Conservation (phyloP, 1,284 basidiomycete genomes). For the Fomes fomentarius region DNA sequence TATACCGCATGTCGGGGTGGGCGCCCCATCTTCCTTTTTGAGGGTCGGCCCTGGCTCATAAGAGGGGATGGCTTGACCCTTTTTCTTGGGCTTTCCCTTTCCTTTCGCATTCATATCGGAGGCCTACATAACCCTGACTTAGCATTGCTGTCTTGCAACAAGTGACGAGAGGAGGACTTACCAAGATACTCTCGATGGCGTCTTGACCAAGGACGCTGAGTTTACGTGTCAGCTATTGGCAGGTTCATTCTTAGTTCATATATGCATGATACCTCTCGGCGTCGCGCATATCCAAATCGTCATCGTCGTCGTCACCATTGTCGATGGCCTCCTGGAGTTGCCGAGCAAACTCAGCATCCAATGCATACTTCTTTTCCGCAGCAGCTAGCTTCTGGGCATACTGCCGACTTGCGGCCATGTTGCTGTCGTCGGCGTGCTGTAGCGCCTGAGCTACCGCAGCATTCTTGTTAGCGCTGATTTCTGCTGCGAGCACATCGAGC, state of each 20-base stretch:
- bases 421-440: conserved; percentile 34
- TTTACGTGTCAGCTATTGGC: neutral
- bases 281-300: conserved; percentile 25
- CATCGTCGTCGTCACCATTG: conserved; percentile 30
- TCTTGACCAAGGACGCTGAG: conserved; percentile 34
- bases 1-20: conserved; percentile 37
- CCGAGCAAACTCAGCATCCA: conserved; percentile 43
- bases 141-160: no score
- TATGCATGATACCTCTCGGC: conserved; percentile 33
- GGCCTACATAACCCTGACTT: conserved; percentile 25
- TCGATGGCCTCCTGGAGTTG: conserved; percentile 38
- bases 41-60: neutral
- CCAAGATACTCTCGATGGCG: conserved; percentile 34
- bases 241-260: no score
- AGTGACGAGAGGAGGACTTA: conserved; percentile 15
- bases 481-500: conserved; percentile 33
- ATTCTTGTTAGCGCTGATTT: conserved; percentile 36
- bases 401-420: conserved; percentile 32
- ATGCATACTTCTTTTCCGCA: conserved; percentile 40
- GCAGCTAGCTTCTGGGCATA: conserved; percentile 43
- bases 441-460: conserved; percentile 38
- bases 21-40: conserved; percentile 9
- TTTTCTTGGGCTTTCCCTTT: conserved; percentile 29
- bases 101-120: conserved; percentile 39
- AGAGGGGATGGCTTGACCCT: neutral